Percentiles rank a stretch among this genome's conserved stretches.
These are phyloP conservation scores for Penicillium psychrosexuale DNA, from an alignment of 2,329 filamentous ascomycete species.

Conservation along the genomic window DNA sequence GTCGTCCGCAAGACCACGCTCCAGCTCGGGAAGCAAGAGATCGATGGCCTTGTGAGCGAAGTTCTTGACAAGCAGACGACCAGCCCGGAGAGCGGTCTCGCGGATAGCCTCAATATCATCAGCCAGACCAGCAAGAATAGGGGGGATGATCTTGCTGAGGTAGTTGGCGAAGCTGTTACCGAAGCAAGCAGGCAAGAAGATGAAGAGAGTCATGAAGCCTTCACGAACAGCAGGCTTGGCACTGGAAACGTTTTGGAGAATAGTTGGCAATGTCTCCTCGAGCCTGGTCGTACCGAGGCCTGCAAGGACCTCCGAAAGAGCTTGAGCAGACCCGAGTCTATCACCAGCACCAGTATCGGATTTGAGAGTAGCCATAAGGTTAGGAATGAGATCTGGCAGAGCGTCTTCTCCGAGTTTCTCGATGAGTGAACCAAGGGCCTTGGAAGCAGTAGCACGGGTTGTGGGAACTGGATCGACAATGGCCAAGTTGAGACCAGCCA, in stretches of 20 bases:
- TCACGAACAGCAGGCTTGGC: slow-evolving; percentile 86
- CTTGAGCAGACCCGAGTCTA: slow-evolving; percentile 91
- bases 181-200: slow-evolving; percentile 97
- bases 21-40: slow-evolving; percentile 86
- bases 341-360: slow-evolving; percentile 96
- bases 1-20: slow-evolving; percentile 94
- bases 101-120: slow-evolving; percentile 96
- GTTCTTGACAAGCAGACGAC: slow-evolving; percentile 94
- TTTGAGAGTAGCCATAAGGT: slow-evolving; percentile 95
- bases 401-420: slow-evolving; percentile 98
- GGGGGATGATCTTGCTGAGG: slow-evolving; percentile 89
- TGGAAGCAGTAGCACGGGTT: slow-evolving; percentile 91
- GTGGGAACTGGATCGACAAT: slow-evolving; percentile 95
- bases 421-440: slow-evolving; percentile 91
- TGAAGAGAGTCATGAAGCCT: slow-evolving; percentile 99
- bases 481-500: slow-evolving; percentile 82
- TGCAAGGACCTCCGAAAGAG: slow-evolving; percentile 91
- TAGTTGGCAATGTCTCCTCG: slow-evolving; percentile 93
- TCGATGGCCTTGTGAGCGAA: slow-evolving; percentile 95
- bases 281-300: slow-evolving; percentile 87
- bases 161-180: slow-evolving; percentile 98
- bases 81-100: slow-evolving; percentile 91
- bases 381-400: slow-evolving; percentile 92
- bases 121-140: slow-evolving; percentile 88
- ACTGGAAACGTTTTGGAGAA: slow-evolving; percentile 92